Evolutionary conservation across 2,329 filamentous ascomycete genomes (phyloP).

Genomic region (Myriosclerotinia scirpicola): DNA sequence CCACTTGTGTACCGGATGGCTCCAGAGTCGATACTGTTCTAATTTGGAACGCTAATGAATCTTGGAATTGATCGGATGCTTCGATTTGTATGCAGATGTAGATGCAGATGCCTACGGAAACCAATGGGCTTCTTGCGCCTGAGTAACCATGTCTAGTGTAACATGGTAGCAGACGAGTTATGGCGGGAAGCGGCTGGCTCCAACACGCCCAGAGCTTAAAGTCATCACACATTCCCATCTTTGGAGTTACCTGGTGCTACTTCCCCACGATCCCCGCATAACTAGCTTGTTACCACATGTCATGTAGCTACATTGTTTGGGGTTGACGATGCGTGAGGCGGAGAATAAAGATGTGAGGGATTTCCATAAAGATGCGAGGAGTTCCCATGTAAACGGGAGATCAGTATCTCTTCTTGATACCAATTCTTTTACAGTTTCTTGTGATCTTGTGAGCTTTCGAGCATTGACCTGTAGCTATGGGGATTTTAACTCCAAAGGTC

Average conservation of each 20-base stretch:
- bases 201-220: constrained; percentile 1
- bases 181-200: background rate
- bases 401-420: constrained; percentile 11
- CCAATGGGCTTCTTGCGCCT: background rate
- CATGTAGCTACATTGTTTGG: constrained; percentile 6
- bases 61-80: no score
- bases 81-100: constrained; percentile 6
- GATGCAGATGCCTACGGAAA: background rate
- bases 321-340: background rate
- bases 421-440: background rate
- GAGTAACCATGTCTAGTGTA: background rate
- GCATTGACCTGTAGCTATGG: constrained; percentile 26
- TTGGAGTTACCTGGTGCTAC: background rate
- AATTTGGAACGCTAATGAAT: background rate
- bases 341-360: background rate
- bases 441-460: constrained; percentile 15
- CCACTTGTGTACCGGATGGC: background rate
- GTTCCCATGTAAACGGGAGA: background rate
- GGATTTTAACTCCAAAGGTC: constrained; percentile 40
- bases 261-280: constrained; percentile 25
- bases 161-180: background rate
- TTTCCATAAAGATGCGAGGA: constrained; percentile 7
- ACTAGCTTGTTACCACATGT: background rate
- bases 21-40: no score
- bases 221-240: background rate